phyloP scores from a whole-genome alignment of 1,284 basidiomycete species.

The Naganishia albida region DNA sequence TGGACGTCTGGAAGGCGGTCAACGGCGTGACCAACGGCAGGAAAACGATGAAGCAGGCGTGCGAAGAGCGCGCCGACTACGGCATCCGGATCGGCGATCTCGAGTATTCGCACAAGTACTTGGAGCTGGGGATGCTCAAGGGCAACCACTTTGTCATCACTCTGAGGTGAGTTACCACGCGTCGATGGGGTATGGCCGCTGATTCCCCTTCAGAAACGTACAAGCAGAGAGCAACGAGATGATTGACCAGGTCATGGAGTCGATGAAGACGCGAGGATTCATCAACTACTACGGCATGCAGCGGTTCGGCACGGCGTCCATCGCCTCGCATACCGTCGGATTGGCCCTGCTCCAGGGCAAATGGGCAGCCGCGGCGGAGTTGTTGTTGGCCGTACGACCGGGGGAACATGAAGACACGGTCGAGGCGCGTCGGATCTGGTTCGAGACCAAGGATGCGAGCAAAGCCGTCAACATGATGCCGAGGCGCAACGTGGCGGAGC shows the following conservation, averaged over 20 bases:
- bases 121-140: constrained; percentile 92
- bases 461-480: constrained; percentile 81
- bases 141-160: constrained; percentile 96
- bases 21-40: constrained; percentile 66
- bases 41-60: constrained; percentile 62
- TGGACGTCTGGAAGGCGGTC: constrained; percentile 77
- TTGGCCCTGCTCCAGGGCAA: constrained; percentile 82
- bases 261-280: constrained; percentile 81
- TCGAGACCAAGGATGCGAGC: constrained; percentile 71
- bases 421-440: constrained; percentile 76
- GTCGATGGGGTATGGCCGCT: not conserved
- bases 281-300: constrained; percentile 99
- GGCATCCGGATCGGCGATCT: constrained; percentile 88
- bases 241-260: constrained; percentile 74
- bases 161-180: constrained; percentile 65
- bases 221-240: constrained; percentile 70
- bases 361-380: constrained; percentile 82
- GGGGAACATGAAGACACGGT: constrained; percentile 88
- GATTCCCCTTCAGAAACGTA: constrained; percentile 65
- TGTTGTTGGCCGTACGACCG: constrained; percentile 76
- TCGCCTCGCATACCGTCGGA: constrained; percentile 93
- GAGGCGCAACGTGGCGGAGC: constrained; percentile 84
- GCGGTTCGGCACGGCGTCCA: constrained; percentile 92
- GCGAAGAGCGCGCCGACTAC: constrained; percentile 77
- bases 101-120: constrained; percentile 72